Evolutionary conservation across 106 monocot genomes (phyloP), one percentile per base, ranked within the genome.

Genomic region (Dactylorhiza incarnata): DNA sequence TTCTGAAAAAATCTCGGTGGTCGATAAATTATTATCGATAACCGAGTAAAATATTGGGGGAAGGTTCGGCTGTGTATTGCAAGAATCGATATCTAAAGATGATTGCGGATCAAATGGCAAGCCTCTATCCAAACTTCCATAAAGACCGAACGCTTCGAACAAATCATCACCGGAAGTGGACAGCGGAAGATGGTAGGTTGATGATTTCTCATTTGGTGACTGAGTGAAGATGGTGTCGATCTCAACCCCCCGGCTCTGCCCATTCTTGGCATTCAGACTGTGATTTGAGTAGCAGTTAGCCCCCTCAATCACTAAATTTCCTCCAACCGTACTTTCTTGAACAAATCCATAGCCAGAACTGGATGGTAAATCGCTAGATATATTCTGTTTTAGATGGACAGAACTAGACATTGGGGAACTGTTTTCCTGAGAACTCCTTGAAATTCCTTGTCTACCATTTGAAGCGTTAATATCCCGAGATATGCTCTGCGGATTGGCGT

Each of bases 141-240:
- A 29, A 50, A 53, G 78, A 2, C 91, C 93, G 75, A 96, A 78
- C 24, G 80, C 82, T 72, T 88, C 90, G 84, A 91, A 91, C 23
- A 96, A 77, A 63, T 91, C 91, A 80, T 81, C 78, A 19, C 81
- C 84, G 44, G 74, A 76, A 56, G 54, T 49, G 49, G 49, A 23
- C 16, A 63, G 75, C 47, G 67, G 68, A 65, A 65, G 24, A 37
- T 37, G 37, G 19, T 76, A 59, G 4, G 49, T 23, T 67, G 51
- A 53, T 66, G 51, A 69, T 78, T 79, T 51, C 15, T 53, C 61
- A 54, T 62, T 82, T 3, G 74, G n/a, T n/a, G 24, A 44, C 48
- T 16, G 49, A 48, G 49, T 8, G 16, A 23, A 4, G 47, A 9
- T 11, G 44, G 72, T 7, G 19, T 73, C 48, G 49, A 58, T 58